Base-by-base conservation (phyloP, 768 basidiomycete genomes). In the Leccinellum luteum region DNA sequence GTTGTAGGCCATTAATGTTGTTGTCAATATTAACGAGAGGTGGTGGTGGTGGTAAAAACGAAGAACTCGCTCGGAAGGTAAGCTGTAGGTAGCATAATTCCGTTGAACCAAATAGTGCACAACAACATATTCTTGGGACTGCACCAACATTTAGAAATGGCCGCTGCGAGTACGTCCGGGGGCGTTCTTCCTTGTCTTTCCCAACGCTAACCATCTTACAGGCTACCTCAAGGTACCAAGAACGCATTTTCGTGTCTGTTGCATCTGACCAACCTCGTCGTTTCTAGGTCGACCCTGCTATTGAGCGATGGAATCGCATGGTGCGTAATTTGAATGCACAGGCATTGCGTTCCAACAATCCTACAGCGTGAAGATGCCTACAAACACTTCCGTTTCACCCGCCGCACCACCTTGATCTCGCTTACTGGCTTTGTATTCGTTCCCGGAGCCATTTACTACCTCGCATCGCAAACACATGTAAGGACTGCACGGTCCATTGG, bases 321-420 rank as follows among this genome's bases (percentile, higher is more conserved):
- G 85, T 85, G 52, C 30, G 68, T 65, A n/a, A 68, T 59, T 53
- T 54, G 6, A 41, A 43, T 32, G 51, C 19, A 52, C 44, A 47
- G 28, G 13, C 9, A 17, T 38, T 4, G 21, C 44, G 34, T 34
- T 60, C 32, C 54, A 34, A 48, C 47, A 32, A 27, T 3, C 19
- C 2, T 41, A 48, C 57, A 94, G 92, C 86, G 93, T 43, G 92
- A 94, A 70, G 81, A 85, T 60, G 89, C 85, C n/a, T 92, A 93
- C 73, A 78, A 87, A 68, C 80, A 85, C 67, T 96, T 94, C 73
- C 83, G 82, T 38, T 93, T 91, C 79, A 95, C 90, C 34, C 82
- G 75, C 28, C 76, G 81, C 55, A 84, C 87, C 23, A 80, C 87
- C 27, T 78, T 86, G 64, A 81, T 85, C 45, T 66, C 81, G 38